Conservation (phyloP, 352 stramenopile genomes). For the Phytophthora hybrid region DNA sequence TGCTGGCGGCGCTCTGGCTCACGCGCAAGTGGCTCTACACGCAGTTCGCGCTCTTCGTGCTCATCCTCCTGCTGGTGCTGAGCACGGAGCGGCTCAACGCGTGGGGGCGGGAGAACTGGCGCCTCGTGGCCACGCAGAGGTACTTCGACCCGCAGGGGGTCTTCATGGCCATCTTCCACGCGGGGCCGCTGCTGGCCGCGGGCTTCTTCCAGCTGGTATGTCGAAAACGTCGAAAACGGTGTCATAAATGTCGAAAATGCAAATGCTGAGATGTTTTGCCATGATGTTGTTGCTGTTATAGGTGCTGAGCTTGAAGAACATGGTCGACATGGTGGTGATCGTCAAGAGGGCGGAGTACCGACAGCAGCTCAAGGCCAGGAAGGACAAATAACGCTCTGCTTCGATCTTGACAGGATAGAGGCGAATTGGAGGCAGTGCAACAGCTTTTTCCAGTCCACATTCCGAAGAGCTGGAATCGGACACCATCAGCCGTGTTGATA, state of each 20-base stretch:
- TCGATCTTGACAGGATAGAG: no score
- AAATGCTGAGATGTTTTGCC: neutral
- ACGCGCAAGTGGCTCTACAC: conserved; percentile 60
- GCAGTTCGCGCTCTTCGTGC: conserved; percentile 73
- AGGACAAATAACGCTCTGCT: conserved; percentile 46
- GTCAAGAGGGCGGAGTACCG: conserved; percentile 79
- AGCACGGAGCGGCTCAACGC: conserved; percentile 73
- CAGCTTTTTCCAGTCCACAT: no score
- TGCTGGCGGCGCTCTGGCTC: conserved; percentile 64
- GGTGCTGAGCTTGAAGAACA: conserved; percentile 82
- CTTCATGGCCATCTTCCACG: conserved; percentile 89
- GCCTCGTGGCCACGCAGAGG: conserved; percentile 71
- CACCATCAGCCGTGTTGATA: no score
- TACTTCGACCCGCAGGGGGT: conserved; percentile 87
- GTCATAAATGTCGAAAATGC: neutral
- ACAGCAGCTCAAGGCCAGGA: conserved; percentile 58
- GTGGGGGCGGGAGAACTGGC: conserved; percentile 70
- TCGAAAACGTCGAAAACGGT: conserved; percentile 4
- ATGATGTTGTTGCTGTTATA: conserved; percentile 19
- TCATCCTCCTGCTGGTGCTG: conserved; percentile 66
- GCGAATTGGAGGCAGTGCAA: no score
- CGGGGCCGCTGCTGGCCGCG: conserved; percentile 70
- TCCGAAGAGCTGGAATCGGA: no score
- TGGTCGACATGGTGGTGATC: conserved; percentile 81
- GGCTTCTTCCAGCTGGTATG: conserved; percentile 83